Base-by-base conservation (phyloP, 1,284 basidiomycete species). In the Leccinum griseonigrum region DNA sequence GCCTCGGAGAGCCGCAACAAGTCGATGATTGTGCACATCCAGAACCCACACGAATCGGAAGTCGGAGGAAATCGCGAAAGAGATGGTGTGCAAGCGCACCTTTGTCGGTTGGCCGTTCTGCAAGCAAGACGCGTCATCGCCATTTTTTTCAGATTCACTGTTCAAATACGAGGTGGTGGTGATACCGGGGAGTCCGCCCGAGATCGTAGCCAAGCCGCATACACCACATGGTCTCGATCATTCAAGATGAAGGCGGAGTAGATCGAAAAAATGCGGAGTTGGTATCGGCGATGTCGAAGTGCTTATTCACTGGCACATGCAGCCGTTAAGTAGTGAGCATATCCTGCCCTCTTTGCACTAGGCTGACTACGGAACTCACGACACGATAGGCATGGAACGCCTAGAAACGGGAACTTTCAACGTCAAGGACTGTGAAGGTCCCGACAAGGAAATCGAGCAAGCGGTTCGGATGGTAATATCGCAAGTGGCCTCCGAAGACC, bases 91-190 rank as follows among this genome's bases (percentile, higher is more conserved):
- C 22, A 81, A 89, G 70, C 85, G 91, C 52, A 88, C 86, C 0
- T 98, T 92, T 74, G 81, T 91, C 63, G 87, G 88, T 36, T 99
- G 97, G 95, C 97, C 97, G 0, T 99, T 96, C 79, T 99, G 54
- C 89, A 91, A 68, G 97, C 99, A 76, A 97, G 93, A 2, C 79
- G 89, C 67, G 94, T 98, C 2, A 86, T 89, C 1, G 92, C 87
- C 22, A 83, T 22, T 22, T 22, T 22, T 99, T 13, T 96, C 94
- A 5, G 95, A 99, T 74, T 84, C 88, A 55, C 75, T 92, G 66
- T 95, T 95, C 85, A 91, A 86, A 73, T 97, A 96, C 74, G 87
- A 88, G 74, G 73, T 86, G 63, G 74, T 77, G 13, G 73, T 87
- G 50, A 79, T 85, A 54, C 84, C 83, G 28, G 83, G 81, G n/a